Conservation (phyloP, 2,329 filamentous ascomycete species). For the Cytospora piceae region DNA sequence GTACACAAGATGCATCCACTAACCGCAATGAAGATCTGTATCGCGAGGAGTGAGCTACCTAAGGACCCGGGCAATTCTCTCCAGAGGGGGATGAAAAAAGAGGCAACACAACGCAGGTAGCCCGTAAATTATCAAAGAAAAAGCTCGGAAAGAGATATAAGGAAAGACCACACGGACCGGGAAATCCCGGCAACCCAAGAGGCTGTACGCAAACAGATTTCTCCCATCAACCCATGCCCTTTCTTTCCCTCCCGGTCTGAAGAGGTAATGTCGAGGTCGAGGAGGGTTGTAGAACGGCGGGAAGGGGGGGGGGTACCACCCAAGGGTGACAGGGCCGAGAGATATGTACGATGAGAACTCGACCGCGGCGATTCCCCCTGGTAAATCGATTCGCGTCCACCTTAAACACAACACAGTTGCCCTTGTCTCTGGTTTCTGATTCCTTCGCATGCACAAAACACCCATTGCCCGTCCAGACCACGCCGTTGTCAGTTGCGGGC, state of each 20-base stretch:
- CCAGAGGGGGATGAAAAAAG: conserved; percentile 22
- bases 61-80: conserved; percentile 19
- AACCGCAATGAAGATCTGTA: conserved; percentile 25
- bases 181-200: conserved; percentile 22
- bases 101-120: conserved; percentile 29
- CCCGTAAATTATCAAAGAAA: conserved; percentile 31
- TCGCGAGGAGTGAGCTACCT: conserved; percentile 26
- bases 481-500: conserved; percentile 31
- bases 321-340: conserved; percentile 15
- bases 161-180: conserved; percentile 25
- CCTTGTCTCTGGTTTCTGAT: conserved; percentile 30
- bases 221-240: conserved; percentile 13
- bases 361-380: conserved; percentile 25
- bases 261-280: conserved; percentile 7
- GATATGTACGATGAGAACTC: conserved; percentile 28
- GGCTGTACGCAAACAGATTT: conserved; percentile 26
- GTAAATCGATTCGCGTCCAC: conserved; percentile 26
- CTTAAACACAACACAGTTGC: conserved; percentile 28
- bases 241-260: conserved; percentile 10
- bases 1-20: conserved; percentile 30
- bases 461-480: conserved; percentile 27
- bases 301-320: conserved; percentile 2
- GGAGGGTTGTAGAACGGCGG: conserved; percentile 14
- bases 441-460: conserved; percentile 26
- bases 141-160: conserved; percentile 31